Evolutionary conservation across 805 yeast species (phyloP).

Genomic region (Lachancea sp.): DNA sequence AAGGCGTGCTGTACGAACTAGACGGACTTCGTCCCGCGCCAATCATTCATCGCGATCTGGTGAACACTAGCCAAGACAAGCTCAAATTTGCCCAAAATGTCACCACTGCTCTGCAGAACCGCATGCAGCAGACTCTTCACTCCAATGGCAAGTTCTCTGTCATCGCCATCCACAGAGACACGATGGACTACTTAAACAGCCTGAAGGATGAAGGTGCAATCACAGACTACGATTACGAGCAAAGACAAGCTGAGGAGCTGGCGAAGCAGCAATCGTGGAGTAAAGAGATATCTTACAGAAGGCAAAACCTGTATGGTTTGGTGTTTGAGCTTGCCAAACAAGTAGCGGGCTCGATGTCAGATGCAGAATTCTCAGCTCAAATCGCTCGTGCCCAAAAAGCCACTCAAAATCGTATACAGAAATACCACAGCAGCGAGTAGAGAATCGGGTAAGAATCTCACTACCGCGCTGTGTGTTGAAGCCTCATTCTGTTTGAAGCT

Average conservation of each 20-base stretch:
- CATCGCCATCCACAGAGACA: constrained; percentile 47
- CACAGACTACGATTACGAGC: constrained; percentile 6
- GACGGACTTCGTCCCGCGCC: constrained; percentile 57
- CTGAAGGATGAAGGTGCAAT: constrained; percentile 36
- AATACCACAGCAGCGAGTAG: neutral
- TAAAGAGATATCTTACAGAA: constrained; percentile 48
- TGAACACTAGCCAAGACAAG: constrained; percentile 15
- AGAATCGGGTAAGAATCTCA: no score
- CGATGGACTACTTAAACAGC: constrained; percentile 34
- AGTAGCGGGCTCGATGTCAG: constrained; percentile 32
- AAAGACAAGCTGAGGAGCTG: constrained; percentile 33
- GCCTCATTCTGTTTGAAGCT: no score
- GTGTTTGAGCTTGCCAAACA: constrained; percentile 41
- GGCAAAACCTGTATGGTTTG: constrained; percentile 48
- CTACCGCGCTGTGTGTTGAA: no score
- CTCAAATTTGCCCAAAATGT: constrained; percentile 40
- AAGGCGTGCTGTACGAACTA: constrained; percentile 48
- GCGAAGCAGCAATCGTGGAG: constrained; percentile 47
- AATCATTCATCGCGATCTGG: constrained; percentile 45
- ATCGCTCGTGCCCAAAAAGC: constrained; percentile 1
- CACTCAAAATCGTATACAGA: constrained; percentile 1
- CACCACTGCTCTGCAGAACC: constrained; percentile 39
- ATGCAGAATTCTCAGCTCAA: constrained; percentile 30
- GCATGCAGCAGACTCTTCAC: constrained; percentile 41
- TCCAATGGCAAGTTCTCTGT: constrained; percentile 52